Evolutionary conservation across 1,139 yeast species (phyloP).

Genomic region (Kodamaea arcana): DNA sequence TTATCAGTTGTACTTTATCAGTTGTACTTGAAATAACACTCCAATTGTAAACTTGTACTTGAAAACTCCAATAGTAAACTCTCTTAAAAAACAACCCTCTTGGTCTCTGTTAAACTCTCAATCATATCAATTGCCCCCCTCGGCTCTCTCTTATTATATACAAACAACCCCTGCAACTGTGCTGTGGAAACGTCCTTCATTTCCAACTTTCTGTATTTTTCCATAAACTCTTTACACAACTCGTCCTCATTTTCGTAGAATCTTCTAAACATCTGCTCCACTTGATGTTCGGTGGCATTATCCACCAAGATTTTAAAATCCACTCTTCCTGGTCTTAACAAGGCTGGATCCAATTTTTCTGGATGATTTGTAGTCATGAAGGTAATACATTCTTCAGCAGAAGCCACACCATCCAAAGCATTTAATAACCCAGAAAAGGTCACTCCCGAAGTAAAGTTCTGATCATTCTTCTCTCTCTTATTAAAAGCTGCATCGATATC

Average conservation of each 20-base stretch:
- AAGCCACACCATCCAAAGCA: conserved; percentile 97
- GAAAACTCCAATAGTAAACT: too few species aligned
- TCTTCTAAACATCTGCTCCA: conserved; percentile 76
- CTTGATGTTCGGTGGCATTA: conserved; percentile 81
- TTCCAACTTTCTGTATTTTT: conserved; percentile 45
- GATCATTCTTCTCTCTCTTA: conserved; percentile 75
- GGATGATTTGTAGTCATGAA: conserved; percentile 99
- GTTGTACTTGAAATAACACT: too few species aligned
- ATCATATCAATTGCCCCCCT: conserved; percentile 69
- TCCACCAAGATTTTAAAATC: conserved; percentile 80
- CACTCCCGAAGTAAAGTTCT: conserved; percentile 76
- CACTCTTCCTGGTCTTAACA: conserved; percentile 89
- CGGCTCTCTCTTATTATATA: conserved; percentile 85
- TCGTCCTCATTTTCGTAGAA: conserved; percentile 69
- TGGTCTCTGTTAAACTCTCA: conserved; percentile 21
- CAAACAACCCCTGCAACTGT: conserved; percentile 91
- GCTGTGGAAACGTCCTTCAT: conserved; percentile 78
- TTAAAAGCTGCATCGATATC: conserved; percentile 96
- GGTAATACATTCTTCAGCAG: conserved; percentile 93
- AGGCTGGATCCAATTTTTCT: conserved; percentile 80
- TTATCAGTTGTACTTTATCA: too few species aligned
- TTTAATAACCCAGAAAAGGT: conserved; percentile 92
- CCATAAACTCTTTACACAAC: conserved; percentile 61
- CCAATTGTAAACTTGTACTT: too few species aligned
- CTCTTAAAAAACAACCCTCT: not conserved